Base-by-base conservation (phyloP, 1,284 basidiomycete genomes). In the Trametes sp. region DNA sequence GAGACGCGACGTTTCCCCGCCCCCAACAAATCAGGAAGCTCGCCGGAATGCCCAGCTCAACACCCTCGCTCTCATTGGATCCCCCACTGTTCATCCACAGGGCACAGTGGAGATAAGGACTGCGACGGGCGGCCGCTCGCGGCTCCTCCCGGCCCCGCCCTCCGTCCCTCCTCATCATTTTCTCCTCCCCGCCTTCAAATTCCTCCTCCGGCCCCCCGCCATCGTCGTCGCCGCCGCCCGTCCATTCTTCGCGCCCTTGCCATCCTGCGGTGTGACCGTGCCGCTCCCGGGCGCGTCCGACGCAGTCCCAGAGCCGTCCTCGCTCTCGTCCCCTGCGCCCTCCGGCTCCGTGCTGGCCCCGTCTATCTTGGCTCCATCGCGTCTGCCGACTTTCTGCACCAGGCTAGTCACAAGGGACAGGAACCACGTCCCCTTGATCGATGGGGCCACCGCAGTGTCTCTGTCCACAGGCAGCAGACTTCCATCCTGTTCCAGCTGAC, bases 191-290 rank as follows among this genome's bases (percentile, higher is more conserved):
- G 74, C 79, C 28, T 79, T 77, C 9, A 74, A 80, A 70, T 86
- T 87, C 62, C 87, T 81, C 71, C 89, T 80, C 70, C 82, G 84
- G 4, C 87, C 87, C 1, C 87, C 87, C 3, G 83, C 81, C 72
- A 81, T 88, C 56, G 75, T 72, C 57, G 75, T 72, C 16, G 83
- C 77, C 2, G 80, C 77, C 13, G 69, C 72, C 57, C 72, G 75
- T 21, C 66, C 65, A 62, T 65, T 70, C 50, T 31, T 29, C 56
- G 49, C 51, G 6, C 61, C 66, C 51, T 64, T 62, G 54, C 52
- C 71, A 29, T 72, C 71, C 59, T 69, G 75, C 4, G 79, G 78
- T 8, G 81, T 82, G 31, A 73, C 76, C 21, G 75, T 75, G 21
- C 80, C 82, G 63, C 81, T 82, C 24, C 76, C 76, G 41, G 80